Conservation (phyloP, 768 basidiomycete species). For the Mycena galericulata region DNA sequence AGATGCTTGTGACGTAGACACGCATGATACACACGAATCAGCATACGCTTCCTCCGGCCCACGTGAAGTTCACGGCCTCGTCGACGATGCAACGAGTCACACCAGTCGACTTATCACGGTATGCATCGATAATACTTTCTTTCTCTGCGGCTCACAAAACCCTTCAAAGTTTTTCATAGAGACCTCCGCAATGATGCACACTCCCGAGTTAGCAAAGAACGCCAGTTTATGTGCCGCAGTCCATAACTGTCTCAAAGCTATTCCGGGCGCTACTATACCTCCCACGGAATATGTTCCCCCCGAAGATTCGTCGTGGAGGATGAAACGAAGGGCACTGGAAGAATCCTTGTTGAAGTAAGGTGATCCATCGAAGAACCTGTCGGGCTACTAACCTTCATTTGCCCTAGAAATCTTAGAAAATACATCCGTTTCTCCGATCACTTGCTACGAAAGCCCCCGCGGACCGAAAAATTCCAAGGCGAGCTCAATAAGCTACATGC, state of each 20-base stretch:
- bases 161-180: slow-evolving; percentile 29
- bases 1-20: slow-evolving; percentile 18
- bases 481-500: slow-evolving; percentile 36
- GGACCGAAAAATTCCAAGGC: slow-evolving; percentile 30
- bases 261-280: slow-evolving; percentile 16
- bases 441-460: slow-evolving; percentile 34
- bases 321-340: slow-evolving; percentile 28
- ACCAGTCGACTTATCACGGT: slow-evolving; percentile 30
- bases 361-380: slow-evolving; percentile 13
- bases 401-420: slow-evolving; percentile 33
- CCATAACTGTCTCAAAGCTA: slow-evolving; percentile 25
- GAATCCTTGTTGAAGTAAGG: slow-evolving; percentile 34
- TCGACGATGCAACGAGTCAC: slow-evolving; percentile 27
- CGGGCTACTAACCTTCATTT: slow-evolving; percentile 1
- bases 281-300: slow-evolving; percentile 30
- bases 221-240: slow-evolving; percentile 27
- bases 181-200: slow-evolving; percentile 23
- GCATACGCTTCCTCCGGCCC: not conserved
- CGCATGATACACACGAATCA: slow-evolving; percentile 24
- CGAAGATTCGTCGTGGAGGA: slow-evolving; percentile 30
- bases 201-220: slow-evolving; percentile 25
- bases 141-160: not conserved
- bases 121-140: slow-evolving; percentile 1
- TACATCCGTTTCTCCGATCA: slow-evolving; percentile 38
- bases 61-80: slow-evolving; percentile 22